Evolutionary conservation across 805 yeast species (phyloP).

Genomic region (Jamesozyma gamospora): DNA sequence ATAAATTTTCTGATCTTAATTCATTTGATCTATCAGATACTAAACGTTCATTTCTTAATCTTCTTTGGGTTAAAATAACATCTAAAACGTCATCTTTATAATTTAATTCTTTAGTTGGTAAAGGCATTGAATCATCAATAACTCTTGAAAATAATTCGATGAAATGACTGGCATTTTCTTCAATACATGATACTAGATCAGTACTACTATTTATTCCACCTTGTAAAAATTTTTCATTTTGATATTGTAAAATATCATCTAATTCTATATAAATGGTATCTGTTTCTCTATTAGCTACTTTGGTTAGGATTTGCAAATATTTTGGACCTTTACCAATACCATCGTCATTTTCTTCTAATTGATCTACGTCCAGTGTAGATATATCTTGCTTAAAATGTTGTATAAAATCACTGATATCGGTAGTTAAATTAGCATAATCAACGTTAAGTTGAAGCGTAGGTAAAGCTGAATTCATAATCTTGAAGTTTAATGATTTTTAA

Average conservation of each 20-base stretch:
- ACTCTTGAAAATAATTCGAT: conserved; percentile 65
- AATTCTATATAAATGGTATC: conserved; percentile 63
- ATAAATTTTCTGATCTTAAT: conserved; percentile 33
- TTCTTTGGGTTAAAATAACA: conserved; percentile 84
- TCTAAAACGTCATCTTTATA: conserved; percentile 87
- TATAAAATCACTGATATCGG: conserved; percentile 54
- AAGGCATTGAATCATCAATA: conserved; percentile 75
- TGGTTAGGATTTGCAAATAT: conserved; percentile 64
- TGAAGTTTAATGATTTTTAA: too few species aligned
- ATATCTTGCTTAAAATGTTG: conserved; percentile 46
- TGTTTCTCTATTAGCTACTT: conserved; percentile 73
- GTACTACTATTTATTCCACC: conserved; percentile 10
- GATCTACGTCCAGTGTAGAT: conserved; percentile 9
- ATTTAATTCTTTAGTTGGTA: conserved; percentile 66
- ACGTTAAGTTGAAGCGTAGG: conserved; percentile 63
- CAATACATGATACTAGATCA: conserved; percentile 33
- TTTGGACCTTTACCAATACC: conserved; percentile 46
- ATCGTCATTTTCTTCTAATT: conserved; percentile 22
- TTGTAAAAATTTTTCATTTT: conserved; percentile 34
- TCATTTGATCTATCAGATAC: conserved; percentile 61
- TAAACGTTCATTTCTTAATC: conserved; percentile 65
- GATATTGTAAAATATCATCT: conserved; percentile 72
- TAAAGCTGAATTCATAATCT: conserved; percentile 30
- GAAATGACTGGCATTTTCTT: conserved; percentile 69
- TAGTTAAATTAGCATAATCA: conserved; percentile 59